A percentile compares a stretch with the other conserved stretches of the same genome.
Evolutionary conservation across 2,329 filamentous ascomycete genomes (phyloP).

Genomic region (Colletotrichum sojae): DNA sequence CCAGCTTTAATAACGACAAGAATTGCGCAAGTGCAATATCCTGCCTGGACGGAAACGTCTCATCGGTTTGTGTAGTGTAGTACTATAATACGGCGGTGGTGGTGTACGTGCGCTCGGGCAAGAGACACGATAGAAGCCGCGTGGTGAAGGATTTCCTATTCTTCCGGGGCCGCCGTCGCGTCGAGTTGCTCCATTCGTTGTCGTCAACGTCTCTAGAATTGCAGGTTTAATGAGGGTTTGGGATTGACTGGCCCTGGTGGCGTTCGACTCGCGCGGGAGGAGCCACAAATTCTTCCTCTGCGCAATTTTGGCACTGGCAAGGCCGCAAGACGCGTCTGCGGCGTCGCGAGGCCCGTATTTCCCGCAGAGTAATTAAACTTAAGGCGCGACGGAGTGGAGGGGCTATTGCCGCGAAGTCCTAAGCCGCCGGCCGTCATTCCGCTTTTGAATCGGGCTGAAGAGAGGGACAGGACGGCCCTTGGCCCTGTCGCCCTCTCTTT

Average conservation of each 20-base stretch:
- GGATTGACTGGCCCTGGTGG: slow-evolving; percentile 35
- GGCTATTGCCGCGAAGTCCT: slow-evolving; percentile 13
- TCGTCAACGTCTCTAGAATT: slow-evolving; percentile 33
- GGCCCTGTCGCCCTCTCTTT: neutral
- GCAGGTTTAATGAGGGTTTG: slow-evolving; percentile 36
- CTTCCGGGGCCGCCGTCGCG: slow-evolving; percentile 25
- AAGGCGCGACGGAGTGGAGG: slow-evolving; percentile 26
- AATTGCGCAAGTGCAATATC: no score
- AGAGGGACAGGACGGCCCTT: neutral
- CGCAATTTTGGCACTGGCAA: slow-evolving; percentile 22
- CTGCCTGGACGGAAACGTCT: no score
- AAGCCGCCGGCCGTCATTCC: slow-evolving; percentile 21
- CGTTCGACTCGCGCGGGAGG: slow-evolving; percentile 35
- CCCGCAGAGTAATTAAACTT: slow-evolving; percentile 28
- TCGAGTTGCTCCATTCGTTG: neutral
- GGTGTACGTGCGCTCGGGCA: no score
- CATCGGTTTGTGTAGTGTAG: no score
- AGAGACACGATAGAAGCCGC: neutral
- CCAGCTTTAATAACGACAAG: no score
- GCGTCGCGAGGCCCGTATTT: slow-evolving; percentile 30
- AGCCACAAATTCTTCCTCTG: slow-evolving; percentile 36
- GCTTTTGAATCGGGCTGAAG: slow-evolving; percentile 23
- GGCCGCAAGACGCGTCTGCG: slow-evolving; percentile 36
- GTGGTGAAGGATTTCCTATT: neutral
- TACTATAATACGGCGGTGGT: no score